phyloP scores from a whole-genome alignment of 805 yeast species.

The Metschnikowia borealis region DNA sequence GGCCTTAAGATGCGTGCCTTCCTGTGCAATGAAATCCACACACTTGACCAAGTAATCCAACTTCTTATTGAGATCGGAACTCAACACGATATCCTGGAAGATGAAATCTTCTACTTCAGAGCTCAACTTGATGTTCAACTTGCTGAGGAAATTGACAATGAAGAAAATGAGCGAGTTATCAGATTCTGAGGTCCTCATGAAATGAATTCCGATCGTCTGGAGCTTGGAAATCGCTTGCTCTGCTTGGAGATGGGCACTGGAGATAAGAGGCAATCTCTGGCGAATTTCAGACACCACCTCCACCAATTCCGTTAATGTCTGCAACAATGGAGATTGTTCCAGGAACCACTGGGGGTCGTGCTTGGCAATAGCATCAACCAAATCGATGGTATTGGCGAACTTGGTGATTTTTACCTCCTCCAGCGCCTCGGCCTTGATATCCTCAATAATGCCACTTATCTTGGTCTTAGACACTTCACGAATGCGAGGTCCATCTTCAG shows the following conservation, averaged over 20 bases:
- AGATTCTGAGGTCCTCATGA: constrained; percentile 22
- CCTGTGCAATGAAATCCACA: constrained; percentile 42
- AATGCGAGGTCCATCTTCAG: constrained; percentile 52
- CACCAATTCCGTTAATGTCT: constrained; percentile 40
- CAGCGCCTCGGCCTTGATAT: constrained; percentile 45
- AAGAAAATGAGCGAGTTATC: constrained; percentile 29
- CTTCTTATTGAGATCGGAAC: constrained; percentile 44
- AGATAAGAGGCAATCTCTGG: constrained; percentile 36
- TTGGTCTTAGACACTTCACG: constrained; percentile 53
- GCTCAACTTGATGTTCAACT: constrained; percentile 45
- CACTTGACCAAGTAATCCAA: constrained; percentile 50
- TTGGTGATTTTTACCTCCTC: constrained; percentile 56
- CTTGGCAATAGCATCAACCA: constrained; percentile 50
- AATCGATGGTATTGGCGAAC: constrained; percentile 69
- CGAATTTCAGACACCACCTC: constrained; percentile 43
- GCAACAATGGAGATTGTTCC: constrained; percentile 44
- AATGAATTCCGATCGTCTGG: constrained; percentile 40
- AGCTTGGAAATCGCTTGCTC: constrained; percentile 64
- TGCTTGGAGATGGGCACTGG: constrained; percentile 64
- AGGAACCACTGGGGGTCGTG: constrained; percentile 58
- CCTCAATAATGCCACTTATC: constrained; percentile 44
- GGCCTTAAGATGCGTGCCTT: constrained; percentile 46
- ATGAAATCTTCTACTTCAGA: constrained; percentile 53
- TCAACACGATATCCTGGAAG: constrained; percentile 50
- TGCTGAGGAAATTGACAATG: constrained; percentile 35